Conservation (phyloP, 129 eudicot species). For the Escallonia rubra region DNA sequence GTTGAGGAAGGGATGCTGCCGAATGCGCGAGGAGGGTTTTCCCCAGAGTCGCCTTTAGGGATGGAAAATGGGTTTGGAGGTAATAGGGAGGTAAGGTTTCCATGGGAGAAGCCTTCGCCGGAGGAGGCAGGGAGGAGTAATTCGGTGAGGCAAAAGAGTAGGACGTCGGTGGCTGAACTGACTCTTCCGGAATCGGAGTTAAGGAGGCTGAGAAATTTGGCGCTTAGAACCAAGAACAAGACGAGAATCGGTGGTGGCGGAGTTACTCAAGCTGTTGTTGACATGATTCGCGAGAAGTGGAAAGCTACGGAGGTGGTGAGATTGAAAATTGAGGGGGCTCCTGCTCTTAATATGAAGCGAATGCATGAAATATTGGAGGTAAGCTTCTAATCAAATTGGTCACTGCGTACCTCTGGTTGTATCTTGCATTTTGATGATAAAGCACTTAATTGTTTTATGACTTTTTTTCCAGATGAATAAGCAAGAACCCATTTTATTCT, state of each 20-base stretch:
- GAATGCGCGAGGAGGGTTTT: constrained; percentile 81
- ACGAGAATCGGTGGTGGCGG: constrained; percentile 69
- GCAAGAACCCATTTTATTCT: no score
- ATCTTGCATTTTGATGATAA: constrained; percentile 1
- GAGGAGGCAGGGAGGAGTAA: constrained; percentile 31
- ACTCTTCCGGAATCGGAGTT: constrained; percentile 79
- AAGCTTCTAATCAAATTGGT: constrained; percentile 19
- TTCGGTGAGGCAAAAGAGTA: constrained; percentile 54
- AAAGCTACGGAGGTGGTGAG: constrained; percentile 69
- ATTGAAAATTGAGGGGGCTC: constrained; percentile 76
- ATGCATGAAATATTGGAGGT: constrained; percentile 94
- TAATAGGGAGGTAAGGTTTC: constrained; percentile 63
- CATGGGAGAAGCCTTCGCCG: constrained; percentile 69
- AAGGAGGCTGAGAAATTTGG: constrained; percentile 62
- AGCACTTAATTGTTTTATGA: neutral
- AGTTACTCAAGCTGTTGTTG: constrained; percentile 73
- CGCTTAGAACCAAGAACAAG: constrained; percentile 57
- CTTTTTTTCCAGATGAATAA: no score
- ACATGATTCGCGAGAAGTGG: constrained; percentile 73
- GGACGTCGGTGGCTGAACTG: constrained; percentile 72
- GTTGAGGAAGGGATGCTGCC: constrained; percentile 89
- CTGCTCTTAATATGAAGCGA: constrained; percentile 93
- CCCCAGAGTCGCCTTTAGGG: constrained; percentile 55
- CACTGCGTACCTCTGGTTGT: neutral
- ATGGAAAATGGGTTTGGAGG: constrained; percentile 44